These are phyloP conservation scores for Aspergillus calidoustus DNA, from an alignment of 2,329 filamentous ascomycete species.

Conservation along the genomic window DNA sequence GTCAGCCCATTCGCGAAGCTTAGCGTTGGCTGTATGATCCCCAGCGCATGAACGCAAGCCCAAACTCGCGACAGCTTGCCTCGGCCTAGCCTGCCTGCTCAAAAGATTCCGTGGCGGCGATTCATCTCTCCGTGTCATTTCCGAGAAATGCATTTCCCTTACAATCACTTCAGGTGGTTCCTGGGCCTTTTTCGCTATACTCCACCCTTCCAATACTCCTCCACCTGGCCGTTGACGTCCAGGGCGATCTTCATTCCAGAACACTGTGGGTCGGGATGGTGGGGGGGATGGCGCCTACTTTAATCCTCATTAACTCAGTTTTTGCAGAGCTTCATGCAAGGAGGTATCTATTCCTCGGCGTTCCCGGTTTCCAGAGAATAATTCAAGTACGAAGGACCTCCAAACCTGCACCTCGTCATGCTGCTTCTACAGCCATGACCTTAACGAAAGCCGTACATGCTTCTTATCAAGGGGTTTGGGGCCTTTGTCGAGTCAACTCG, in stretches of 20 bases:
- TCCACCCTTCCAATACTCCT: slow-evolving; percentile 4
- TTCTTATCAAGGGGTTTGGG: too few species aligned
- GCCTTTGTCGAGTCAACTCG: too few species aligned
- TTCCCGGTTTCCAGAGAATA: neutral
- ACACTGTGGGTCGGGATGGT: slow-evolving; percentile 24
- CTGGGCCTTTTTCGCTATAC: neutral
- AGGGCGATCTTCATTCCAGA: slow-evolving; percentile 22
- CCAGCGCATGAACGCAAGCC: slow-evolving; percentile 6
- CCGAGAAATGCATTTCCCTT: neutral
- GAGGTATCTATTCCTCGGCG: slow-evolving; percentile 8
- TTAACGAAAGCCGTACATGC: too few species aligned
- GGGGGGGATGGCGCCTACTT: slow-evolving; percentile 29
- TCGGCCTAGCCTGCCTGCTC: neutral
- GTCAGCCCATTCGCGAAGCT: slow-evolving; percentile 7
- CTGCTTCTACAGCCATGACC: too few species aligned
- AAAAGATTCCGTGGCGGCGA: neutral
- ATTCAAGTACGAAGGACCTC: neutral
- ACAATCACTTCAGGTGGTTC: neutral
- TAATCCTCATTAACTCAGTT: slow-evolving; percentile 26
- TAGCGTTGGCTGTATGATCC: slow-evolving; percentile 8
- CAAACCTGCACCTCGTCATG: neutral
- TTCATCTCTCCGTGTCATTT: neutral
- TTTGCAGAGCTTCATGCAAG: slow-evolving; percentile 22
- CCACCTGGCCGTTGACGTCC: slow-evolving; percentile 5
- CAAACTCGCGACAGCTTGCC: neutral